Conservation (phyloP, 225 moss, liverwort and hornwort genomes). For the Marchantia paleacea region DNA sequence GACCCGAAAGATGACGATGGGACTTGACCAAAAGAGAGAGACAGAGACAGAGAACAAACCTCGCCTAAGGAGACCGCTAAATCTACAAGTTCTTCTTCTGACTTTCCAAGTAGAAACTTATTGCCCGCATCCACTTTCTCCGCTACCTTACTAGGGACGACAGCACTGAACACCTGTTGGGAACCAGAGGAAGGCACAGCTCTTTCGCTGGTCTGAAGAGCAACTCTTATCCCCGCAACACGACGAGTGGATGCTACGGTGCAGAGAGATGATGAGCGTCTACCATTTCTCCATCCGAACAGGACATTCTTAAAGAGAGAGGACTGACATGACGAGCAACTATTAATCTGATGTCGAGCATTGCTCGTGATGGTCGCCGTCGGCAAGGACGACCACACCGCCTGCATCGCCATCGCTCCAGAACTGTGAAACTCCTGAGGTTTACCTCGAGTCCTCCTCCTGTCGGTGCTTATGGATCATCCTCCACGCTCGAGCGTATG, state of each 20-base stretch:
- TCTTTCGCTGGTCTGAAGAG: constrained; percentile 4
- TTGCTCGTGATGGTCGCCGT: not conserved
- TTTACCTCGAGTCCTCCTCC: too few relatives aligned
- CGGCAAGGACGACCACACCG: constrained; percentile 1
- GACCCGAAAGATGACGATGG: not conserved
- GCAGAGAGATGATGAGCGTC: not conserved
- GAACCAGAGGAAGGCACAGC: not conserved
- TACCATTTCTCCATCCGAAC: constrained; percentile 6
- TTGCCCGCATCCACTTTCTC: not conserved
- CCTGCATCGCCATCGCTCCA: constrained; percentile 12
- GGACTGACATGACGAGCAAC: constrained; percentile 4
- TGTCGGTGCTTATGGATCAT: too few relatives aligned
- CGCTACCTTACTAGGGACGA: not conserved
- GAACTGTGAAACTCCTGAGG: too few relatives aligned
- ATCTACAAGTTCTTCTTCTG: constrained; percentile 67
- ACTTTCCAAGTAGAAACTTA: constrained; percentile 67
- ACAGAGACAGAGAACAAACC: constrained; percentile 34
- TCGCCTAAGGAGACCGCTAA: constrained; percentile 62
- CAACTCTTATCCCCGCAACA: constrained; percentile 3
- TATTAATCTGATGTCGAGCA: constrained; percentile 11
- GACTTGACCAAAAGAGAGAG: not conserved
- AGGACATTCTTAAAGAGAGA: constrained; percentile 20
- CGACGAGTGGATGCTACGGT: not conserved
- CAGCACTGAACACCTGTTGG: not conserved
- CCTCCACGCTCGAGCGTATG: too few relatives aligned